Evolutionary conservation across 2,329 filamentous ascomycete genomes (phyloP), one percentile per base, ranked within the genome.

Genomic region (Hypoxylon sp.): DNA sequence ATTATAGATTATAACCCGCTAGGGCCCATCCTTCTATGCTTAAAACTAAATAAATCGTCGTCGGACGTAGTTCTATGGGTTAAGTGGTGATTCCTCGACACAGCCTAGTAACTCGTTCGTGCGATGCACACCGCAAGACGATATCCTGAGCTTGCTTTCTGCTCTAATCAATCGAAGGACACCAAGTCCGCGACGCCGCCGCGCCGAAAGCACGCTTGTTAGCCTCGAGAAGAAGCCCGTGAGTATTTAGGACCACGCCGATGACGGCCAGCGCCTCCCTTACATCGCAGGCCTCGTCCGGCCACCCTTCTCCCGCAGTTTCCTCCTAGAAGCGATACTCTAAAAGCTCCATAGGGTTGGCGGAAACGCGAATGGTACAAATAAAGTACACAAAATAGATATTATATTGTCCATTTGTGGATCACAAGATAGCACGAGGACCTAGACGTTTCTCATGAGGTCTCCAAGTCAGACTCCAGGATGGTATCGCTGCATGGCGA

Each of bases 401-500:
- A 13, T 19, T 9, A 7, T 41, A 17, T 19, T 11, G 4, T 17
- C 38, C 9, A 53, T 23, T 11, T 10, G 30, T 30, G 11, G 13
- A 6, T 11, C 21, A 23, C 46, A 38, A 9, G 28, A 53, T 46
- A 11, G 10, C 2, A 5, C 2, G 17, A 55, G 14, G n/a, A 19
- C 21, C 38, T 23, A 41, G 21, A n/a, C 25, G 2, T 32, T 6
- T 41, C 30, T 23, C 48, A 73, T 9, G 46, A 58, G 25, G 38
- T 61, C 48, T 70, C 65, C 6, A 72, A 41, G 38, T 71, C 66
- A 7, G 65, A 71, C 36, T 73, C 71, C 30, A 38, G 66, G 28
- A 72, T 72, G 3, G 55, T 59, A 45, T 73, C 70, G 53, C 70
- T 73, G 17, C 63, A 64, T 3, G 73, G 65, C 6, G 73, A 75